Conservation (phyloP, 257 asterid genomes). For the Agastache rugosa region DNA sequence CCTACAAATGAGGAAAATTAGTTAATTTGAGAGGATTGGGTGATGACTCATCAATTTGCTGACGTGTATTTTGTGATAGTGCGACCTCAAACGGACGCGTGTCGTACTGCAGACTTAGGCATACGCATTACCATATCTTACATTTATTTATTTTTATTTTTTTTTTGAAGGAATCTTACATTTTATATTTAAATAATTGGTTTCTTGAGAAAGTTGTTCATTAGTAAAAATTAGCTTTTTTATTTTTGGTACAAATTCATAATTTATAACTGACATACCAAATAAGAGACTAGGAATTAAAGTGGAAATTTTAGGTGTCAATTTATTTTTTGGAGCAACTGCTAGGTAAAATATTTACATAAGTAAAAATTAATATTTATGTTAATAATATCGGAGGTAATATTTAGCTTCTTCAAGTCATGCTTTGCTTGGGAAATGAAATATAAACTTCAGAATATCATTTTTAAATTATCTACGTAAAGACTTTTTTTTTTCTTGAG, state of each 20-base stretch:
- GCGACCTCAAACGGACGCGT: background rate
- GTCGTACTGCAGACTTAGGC: too few relatives aligned
- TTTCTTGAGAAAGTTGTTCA: background rate
- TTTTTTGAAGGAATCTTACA: too few relatives aligned
- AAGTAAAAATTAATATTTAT: too few relatives aligned
- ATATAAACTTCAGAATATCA: background rate
- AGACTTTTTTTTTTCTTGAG: too few relatives aligned
- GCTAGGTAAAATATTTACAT: too few relatives aligned
- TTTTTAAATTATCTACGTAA: background rate
- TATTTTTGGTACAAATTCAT: background rate
- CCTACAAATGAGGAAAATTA: constrained; percentile 28
- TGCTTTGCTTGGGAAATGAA: too few relatives aligned
- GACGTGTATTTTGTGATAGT: constrained; percentile 15
- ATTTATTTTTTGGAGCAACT: background rate
- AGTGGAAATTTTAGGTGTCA: background rate
- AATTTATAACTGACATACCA: background rate
- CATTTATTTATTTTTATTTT: background rate
- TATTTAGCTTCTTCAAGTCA: too few relatives aligned
- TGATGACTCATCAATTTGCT: constrained; percentile 30
- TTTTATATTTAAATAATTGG: background rate
- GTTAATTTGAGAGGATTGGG: background rate
- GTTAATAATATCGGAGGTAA: too few relatives aligned
- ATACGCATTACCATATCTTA: background rate
- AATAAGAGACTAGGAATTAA: background rate
- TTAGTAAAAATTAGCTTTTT: too few relatives aligned